phyloP scores from a whole-genome alignment of 2,329 filamentous ascomycete genomes.

The Fusarium oxysporum region DNA sequence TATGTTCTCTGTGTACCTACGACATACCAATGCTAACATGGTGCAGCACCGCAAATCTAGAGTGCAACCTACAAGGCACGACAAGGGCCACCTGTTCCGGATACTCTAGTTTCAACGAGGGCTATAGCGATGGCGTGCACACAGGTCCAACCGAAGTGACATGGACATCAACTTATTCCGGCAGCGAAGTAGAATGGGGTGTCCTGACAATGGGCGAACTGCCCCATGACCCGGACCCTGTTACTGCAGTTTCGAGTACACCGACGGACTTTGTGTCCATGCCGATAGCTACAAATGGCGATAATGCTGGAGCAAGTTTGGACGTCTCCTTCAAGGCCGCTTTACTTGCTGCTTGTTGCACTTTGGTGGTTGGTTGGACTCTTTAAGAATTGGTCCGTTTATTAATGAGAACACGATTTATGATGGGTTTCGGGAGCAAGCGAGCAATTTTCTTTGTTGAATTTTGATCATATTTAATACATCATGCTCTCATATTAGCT shows the following conservation, averaged over 20 bases:
- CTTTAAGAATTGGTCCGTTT: background rate
- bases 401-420: conserved; percentile 9
- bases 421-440: background rate
- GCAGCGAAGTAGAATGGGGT: conserved; percentile 57
- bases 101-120: conserved; percentile 58
- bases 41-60: conserved; percentile 57
- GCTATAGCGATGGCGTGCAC: conserved; percentile 53
- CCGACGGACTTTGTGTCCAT: conserved; percentile 32
- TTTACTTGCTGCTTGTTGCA: conserved; percentile 9
- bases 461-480: background rate
- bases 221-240: conserved; percentile 47
- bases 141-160: conserved; percentile 58
- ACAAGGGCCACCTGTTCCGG: conserved; percentile 61
- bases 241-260: conserved; percentile 38
- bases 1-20: conserved; percentile 41
- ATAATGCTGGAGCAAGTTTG: conserved; percentile 6
- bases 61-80: conserved; percentile 56
- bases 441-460: background rate
- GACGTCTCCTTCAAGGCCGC: background rate
- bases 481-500: background rate
- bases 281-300: conserved; percentile 27
- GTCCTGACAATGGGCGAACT: conserved; percentile 56
- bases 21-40: conserved; percentile 4
- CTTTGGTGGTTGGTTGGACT: conserved; percentile 9
- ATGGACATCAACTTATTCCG: conserved; percentile 60